Percentiles rank a stretch among this genome's conserved stretches.
phyloP scores from a whole-genome alignment of 2,329 filamentous ascomycete genomes.

The Cytospora paraplurivora region DNA sequence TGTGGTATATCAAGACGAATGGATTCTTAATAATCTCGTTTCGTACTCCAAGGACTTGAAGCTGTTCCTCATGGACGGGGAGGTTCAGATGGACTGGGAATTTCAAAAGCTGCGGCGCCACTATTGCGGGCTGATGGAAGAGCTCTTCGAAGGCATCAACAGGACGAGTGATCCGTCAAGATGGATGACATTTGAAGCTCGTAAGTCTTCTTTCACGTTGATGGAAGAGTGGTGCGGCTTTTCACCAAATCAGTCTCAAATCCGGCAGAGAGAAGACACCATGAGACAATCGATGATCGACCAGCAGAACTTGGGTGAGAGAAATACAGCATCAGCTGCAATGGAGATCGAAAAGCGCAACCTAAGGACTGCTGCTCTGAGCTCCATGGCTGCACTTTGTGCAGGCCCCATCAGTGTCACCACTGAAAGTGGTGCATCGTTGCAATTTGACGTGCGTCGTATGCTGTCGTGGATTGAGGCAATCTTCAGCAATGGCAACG shows the following conservation, averaged over 20 bases:
- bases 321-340: slow-evolving; percentile 78
- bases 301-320: slow-evolving; percentile 73
- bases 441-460: slow-evolving; percentile 88
- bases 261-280: slow-evolving; percentile 78
- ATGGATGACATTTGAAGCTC: slow-evolving; percentile 97
- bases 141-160: slow-evolving; percentile 89
- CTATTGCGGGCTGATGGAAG: slow-evolving; percentile 92
- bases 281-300: slow-evolving; percentile 86
- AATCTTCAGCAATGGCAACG: slow-evolving; percentile 89
- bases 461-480: slow-evolving; percentile 96
- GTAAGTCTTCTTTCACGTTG: slow-evolving; percentile 90
- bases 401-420: slow-evolving; percentile 82
- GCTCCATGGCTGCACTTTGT: slow-evolving; percentile 93
- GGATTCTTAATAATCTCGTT: slow-evolving; percentile 85
- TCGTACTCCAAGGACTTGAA: slow-evolving; percentile 90
- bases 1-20: slow-evolving; percentile 82
- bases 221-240: slow-evolving; percentile 99
- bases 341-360: slow-evolving; percentile 98
- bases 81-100: slow-evolving; percentile 92
- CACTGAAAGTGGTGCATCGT: slow-evolving; percentile 81
- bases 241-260: slow-evolving; percentile 84
- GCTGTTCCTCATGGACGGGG: slow-evolving; percentile 90
- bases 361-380: slow-evolving; percentile 84
- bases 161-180: slow-evolving; percentile 79
- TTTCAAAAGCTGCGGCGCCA: slow-evolving; percentile 90